Conservation (phyloP, 2,329 filamentous ascomycete genomes). For the Ustulina deusta region DNA sequence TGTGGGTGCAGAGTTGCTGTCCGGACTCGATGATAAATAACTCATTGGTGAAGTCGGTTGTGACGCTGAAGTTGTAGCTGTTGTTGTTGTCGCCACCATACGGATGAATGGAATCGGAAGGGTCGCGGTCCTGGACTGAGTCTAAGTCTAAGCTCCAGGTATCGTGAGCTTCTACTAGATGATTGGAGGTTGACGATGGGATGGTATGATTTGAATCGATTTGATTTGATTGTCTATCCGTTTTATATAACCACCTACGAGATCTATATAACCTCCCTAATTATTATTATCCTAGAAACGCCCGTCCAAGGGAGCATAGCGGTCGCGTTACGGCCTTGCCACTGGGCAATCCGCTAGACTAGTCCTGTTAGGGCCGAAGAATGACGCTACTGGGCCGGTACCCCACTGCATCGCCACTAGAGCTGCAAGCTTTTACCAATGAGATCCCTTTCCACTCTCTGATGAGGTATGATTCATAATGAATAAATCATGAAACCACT, state of each 20-base stretch:
- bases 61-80: slow-evolving; percentile 36
- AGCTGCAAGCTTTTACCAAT: slow-evolving; percentile 35
- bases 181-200: neutral
- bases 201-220: neutral
- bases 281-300: too few relatives aligned
- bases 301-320: too few relatives aligned
- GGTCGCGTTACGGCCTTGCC: neutral
- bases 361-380: slow-evolving; percentile 3
- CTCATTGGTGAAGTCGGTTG: slow-evolving; percentile 41
- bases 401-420: slow-evolving; percentile 16
- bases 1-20: slow-evolving; percentile 29
- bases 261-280: too few relatives aligned
- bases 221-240: neutral
- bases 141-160: neutral
- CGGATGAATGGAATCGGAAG: slow-evolving; percentile 23
- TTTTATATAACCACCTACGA: slow-evolving; percentile 2
- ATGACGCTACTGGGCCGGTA: neutral
- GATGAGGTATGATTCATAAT: slow-evolving; percentile 46
- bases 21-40: slow-evolving; percentile 30
- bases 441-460: slow-evolving; percentile 23
- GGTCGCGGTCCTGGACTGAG: neutral
- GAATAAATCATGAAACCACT: slow-evolving; percentile 28
- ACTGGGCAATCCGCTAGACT: neutral
- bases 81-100: slow-evolving; percentile 39
- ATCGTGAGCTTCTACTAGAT: neutral